Evolutionary conservation across 148 eudicot genomes (phyloP), one percentile per base, ranked within the genome.

Genomic region (Polygonum aviculare): DNA sequence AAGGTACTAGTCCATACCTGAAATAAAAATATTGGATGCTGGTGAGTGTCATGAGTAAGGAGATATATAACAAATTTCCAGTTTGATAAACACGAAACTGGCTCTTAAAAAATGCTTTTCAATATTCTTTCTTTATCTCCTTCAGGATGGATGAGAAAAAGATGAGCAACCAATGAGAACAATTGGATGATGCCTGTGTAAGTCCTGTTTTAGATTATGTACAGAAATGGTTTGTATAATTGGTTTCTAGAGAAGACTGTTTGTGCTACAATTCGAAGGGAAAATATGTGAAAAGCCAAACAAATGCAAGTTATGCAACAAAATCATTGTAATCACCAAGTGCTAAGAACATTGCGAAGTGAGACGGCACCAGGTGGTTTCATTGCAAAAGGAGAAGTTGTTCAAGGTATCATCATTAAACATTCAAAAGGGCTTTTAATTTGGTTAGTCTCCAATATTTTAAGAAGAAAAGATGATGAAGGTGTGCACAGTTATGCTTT

Each of bases 1-100:
- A 95, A 85, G 81, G 99, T 95, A 89, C 99, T 95, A 60, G 97
- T 95, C 99, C 99, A 95, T 83, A 92, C 86, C 97, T 95, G 73
- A 63, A 71, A 73, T 26, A 76, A 77, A 16, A 69, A 44, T 69
- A 63, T 19, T 35, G 57, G 22, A 60, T 72, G 44, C 7, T 45
- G 75, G 74, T 70, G 49, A 69, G 31, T 26, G 12, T 41, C 50
- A 45, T 52, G 45, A 41, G 15, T 15, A 67, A 36, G 69, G 69
- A 31, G 4, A 36, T 16, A 7, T 67, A 45, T 67, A 38, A 67
- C 72, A 4, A 16, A 45, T 14, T 15, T 67, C 10, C 36, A 36
- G 72, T 15, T 15, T 35, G 41, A 36, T 35, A 38, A 67, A 22
- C 63, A 19, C 33, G 63, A 9, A 57, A n/a, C 63, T 22, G 31